Base-by-base conservation (phyloP, 495 filamentous ascomycete genomes). In the Penicillium egyptiacum region DNA sequence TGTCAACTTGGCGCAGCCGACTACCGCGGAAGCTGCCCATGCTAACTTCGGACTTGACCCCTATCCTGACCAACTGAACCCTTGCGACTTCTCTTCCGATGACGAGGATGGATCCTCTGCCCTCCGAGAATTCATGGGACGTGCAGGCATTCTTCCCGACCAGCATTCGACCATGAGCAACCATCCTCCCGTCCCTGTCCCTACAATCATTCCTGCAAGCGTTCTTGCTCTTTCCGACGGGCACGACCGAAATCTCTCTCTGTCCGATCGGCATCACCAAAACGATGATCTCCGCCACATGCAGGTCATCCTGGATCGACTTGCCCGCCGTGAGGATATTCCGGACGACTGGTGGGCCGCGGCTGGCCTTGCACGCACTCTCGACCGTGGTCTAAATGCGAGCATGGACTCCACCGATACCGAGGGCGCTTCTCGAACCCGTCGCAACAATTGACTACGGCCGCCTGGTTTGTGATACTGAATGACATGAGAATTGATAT, bases 331-430 rank as follows among this genome's bases (percentile, higher is more conserved):
- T 9, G 80, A 86, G 61, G 86, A 91, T 62, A 84, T 91, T 57
- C 86, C 88, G 0, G 88, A 91, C 46, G 81, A 86, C 48, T 90
- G 86, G 85, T 93, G 89, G 89, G 82, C 81, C 46, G 81, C 83
- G 58, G 86, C 83, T 55, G 89, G 88, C 4, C 76, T 92, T 47
- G 83, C 78, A 56, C 81, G 84, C 60, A 84, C 79, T 42, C 64
- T 76, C 16, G 69, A 64, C 48, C 73, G 67, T 11, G 63, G 70
- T 46, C 54, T 72, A 33, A 67, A 63, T 26, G 59, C 59, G 3
- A 60, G 62, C 20, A 55, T 72, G 25, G 69, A 67, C 7, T 47
- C 59, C 16, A 63, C 58, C 37, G 58, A 58, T 7, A 59, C 60
- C 19, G 61, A 63, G 17, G 62, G 71, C 9, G 51, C 63, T 19